These are phyloP conservation scores for Tolypocladium guangdongense DNA, from an alignment of 2,329 filamentous ascomycete genomes.

Conservation along the genomic window DNA sequence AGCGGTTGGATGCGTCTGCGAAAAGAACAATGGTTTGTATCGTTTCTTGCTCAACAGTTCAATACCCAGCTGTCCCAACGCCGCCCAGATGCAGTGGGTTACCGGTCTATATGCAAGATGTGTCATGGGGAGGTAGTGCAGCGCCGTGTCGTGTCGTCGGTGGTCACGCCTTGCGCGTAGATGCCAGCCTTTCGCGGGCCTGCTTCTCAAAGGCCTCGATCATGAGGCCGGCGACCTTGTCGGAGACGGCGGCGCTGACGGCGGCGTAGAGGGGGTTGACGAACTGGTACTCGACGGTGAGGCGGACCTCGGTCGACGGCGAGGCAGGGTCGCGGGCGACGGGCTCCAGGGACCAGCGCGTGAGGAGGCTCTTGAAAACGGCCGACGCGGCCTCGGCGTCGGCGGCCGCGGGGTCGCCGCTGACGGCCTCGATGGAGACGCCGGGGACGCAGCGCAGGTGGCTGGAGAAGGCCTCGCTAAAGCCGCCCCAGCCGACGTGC, in stretches of 20 bases:
- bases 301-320: conserved; percentile 54
- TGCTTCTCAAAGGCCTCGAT: conserved; percentile 85
- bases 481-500: conserved; percentile 72
- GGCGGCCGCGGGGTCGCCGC: conserved; percentile 41
- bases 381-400: conserved; percentile 27
- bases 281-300: conserved; percentile 76
- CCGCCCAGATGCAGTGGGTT: background rate
- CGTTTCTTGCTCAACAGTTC: background rate
- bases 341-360: conserved; percentile 54
- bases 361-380: conserved; percentile 59
- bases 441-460: conserved; percentile 67
- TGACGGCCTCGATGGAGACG: conserved; percentile 65
- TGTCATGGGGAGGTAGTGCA: background rate
- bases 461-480: conserved; percentile 76
- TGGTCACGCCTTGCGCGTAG: background rate
- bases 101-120: background rate
- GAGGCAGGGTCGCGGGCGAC: conserved; percentile 13
- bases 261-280: conserved; percentile 79
- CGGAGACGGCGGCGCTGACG: conserved; percentile 69
- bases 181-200: conserved; percentile 40
- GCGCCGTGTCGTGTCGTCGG: background rate
- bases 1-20: background rate
- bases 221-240: conserved; percentile 79
- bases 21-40: background rate
- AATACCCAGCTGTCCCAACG: background rate